Conservation (phyloP, 2,329 filamentous ascomycete genomes). For the Talaromyces pinophilus region DNA sequence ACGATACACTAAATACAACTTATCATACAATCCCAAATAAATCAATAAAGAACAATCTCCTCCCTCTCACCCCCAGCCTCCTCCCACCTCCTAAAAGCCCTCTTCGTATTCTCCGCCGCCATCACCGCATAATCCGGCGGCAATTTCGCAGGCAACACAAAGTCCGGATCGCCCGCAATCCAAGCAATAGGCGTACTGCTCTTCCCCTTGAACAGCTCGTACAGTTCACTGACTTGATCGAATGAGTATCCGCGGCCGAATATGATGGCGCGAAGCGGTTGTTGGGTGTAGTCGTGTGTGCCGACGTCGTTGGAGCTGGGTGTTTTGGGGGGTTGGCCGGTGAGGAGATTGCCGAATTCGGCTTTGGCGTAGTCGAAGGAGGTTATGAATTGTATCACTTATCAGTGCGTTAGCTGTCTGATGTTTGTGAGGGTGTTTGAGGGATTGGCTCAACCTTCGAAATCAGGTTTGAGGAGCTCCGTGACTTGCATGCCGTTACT, state of each 20-base stretch:
- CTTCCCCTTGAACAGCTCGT: background rate
- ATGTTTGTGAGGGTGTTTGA: background rate
- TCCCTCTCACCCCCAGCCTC: constrained; percentile 26
- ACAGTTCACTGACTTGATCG: constrained; percentile 25
- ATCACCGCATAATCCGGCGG: constrained; percentile 27
- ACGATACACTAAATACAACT: too few species aligned
- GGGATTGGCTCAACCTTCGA: constrained; percentile 26
- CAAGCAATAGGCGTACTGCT: background rate
- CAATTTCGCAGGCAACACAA: constrained; percentile 22
- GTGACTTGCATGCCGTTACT: constrained; percentile 26
- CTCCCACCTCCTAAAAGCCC: constrained; percentile 26
- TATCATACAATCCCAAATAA: background rate
- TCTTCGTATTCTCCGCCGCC: constrained; percentile 25
- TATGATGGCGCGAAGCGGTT: constrained; percentile 30
- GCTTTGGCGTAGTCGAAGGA: constrained; percentile 11
- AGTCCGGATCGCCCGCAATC: constrained; percentile 10
- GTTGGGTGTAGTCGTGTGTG: constrained; percentile 30
- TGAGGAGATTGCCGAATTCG: constrained; percentile 13
- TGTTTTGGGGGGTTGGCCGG: constrained; percentile 28
- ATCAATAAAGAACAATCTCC: constrained; percentile 13
- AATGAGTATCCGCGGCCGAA: constrained; percentile 31
- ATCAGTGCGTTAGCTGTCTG: background rate
- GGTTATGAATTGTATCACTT: constrained; percentile 8
- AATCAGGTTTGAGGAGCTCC: constrained; percentile 26
- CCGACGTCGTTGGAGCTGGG: constrained; percentile 29